A percentile compares a stretch with the other conserved stretches of the same genome.
Conservation (phyloP, 1,284 basidiomycete species). For the Fomitopsis palustris region DNA sequence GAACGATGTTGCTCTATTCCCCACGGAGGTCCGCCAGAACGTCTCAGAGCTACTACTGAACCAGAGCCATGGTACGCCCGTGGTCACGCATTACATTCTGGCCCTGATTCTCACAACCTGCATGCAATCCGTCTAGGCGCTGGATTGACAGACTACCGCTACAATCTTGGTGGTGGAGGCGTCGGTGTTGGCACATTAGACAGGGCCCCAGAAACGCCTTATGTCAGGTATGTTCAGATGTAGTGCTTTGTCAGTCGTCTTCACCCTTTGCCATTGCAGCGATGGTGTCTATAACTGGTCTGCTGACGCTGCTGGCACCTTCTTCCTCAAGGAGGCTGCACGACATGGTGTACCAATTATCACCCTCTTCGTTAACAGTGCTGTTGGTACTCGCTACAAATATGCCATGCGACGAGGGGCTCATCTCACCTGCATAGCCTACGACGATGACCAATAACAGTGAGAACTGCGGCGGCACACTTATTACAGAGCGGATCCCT, state of each 20-base stretch:
- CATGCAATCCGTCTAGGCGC: constrained; percentile 22
- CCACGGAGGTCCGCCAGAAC: constrained; percentile 35
- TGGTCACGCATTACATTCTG: too few species aligned
- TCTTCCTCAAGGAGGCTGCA: constrained; percentile 33
- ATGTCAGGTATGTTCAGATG: neutral
- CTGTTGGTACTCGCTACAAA: neutral
- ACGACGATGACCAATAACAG: constrained; percentile 24
- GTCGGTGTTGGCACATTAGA: constrained; percentile 29
- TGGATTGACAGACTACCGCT: constrained; percentile 41
- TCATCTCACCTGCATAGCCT: constrained; percentile 6
- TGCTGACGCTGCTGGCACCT: constrained; percentile 36
- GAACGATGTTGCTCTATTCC: constrained; percentile 38
- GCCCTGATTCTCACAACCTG: neutral
- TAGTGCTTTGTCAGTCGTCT: too few species aligned
- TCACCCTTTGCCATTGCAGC: too few species aligned
- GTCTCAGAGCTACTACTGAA: constrained; percentile 36
- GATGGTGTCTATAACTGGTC: constrained; percentile 37
- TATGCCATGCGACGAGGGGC: too few species aligned
- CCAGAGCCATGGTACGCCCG: neutral
- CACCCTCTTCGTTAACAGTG: constrained; percentile 28
- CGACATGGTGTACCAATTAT: constrained; percentile 21
- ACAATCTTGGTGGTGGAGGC: constrained; percentile 42
- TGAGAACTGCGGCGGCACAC: constrained; percentile 22
- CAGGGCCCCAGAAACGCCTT: constrained; percentile 25
- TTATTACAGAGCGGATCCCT: constrained; percentile 19